Evolutionary conservation across 257 asterid species (phyloP).

Genomic region (Phtheirospermum japonicum): DNA sequence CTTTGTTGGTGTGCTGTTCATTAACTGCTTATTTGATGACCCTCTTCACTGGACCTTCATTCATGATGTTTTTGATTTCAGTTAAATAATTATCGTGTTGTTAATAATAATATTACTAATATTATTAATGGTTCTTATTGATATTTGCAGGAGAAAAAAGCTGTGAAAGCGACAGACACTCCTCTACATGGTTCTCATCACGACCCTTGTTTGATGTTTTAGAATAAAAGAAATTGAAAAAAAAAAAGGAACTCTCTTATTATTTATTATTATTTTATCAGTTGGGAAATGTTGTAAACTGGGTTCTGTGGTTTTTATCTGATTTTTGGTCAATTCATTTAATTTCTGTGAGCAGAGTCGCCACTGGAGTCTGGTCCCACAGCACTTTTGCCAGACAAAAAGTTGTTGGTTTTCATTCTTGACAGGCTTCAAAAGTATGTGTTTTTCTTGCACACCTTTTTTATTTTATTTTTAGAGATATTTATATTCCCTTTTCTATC

Average conservation of each 20-base stretch:
- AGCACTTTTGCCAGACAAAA: conserved; percentile 96
- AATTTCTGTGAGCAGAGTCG: conserved; percentile 74
- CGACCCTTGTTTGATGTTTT: conserved; percentile 33
- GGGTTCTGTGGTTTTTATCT: conserved; percentile 33
- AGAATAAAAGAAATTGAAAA: conserved; percentile 5
- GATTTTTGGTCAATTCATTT: conserved; percentile 38
- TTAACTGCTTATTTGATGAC: conserved; percentile 29
- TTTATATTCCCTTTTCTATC: conserved; percentile 19
- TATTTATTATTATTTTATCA: not conserved
- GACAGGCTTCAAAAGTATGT: conserved; percentile 99
- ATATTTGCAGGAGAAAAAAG: conserved; percentile 64
- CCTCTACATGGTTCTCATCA: conserved; percentile 51
- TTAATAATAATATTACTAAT: not conserved
- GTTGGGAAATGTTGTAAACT: conserved; percentile 11
- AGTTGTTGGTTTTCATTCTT: conserved; percentile 85
- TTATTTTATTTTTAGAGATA: conserved; percentile 25
- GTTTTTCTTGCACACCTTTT: conserved; percentile 28
- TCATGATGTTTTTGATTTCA: conserved; percentile 22
- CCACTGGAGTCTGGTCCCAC: conserved; percentile 89
- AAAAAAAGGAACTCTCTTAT: not conserved
- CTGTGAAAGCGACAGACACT: conserved; percentile 65
- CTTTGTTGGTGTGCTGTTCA: conserved; percentile 30
- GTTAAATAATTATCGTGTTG: conserved; percentile 23
- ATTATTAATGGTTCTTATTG: conserved; percentile 30
- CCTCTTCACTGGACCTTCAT: conserved; percentile 29